Percentiles rank a stretch among this genome's conserved stretches.
Evolutionary conservation across 2,329 filamentous ascomycete species (phyloP).

Genomic region (Nigrospora oryzae): DNA sequence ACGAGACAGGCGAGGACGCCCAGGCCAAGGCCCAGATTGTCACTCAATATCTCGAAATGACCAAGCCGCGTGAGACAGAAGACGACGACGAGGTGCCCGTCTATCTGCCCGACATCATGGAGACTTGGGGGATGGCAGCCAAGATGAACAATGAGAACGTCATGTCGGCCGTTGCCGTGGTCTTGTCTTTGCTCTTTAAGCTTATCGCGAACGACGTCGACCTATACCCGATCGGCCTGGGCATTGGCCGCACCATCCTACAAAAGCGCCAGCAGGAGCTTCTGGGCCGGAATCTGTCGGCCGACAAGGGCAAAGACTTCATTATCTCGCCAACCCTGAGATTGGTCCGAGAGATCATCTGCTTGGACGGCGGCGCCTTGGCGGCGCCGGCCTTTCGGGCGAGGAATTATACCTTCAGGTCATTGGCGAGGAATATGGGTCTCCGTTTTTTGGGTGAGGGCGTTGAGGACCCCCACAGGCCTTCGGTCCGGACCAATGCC

Average conservation of each 20-base stretch:
- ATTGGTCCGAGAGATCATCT: conserved; percentile 76
- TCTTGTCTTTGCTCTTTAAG: conserved; percentile 74
- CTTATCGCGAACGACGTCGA: conserved; percentile 67
- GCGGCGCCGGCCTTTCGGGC: conserved; percentile 71
- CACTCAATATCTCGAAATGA: conserved; percentile 56
- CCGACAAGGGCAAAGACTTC: conserved; percentile 76
- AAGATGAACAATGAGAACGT: conserved; percentile 74
- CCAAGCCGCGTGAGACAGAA: conserved; percentile 36
- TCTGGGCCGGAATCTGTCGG: conserved; percentile 68
- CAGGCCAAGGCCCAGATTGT: conserved; percentile 49
- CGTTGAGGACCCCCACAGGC: conserved; percentile 57
- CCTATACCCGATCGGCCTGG: conserved; percentile 64
- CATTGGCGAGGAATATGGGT: conserved; percentile 71
- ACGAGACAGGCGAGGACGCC: conserved; percentile 37
- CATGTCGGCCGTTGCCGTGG: conserved; percentile 71
- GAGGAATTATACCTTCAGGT: conserved; percentile 70
- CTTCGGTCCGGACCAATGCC: conserved; percentile 76
- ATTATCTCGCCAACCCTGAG: conserved; percentile 83
- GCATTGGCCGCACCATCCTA: conserved; percentile 73
- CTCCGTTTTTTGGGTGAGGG: conserved; percentile 52
- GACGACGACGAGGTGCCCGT: conserved; percentile 49
- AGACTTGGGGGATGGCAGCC: conserved; percentile 79
- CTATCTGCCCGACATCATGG: conserved; percentile 72
- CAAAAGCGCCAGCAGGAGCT: conserved; percentile 75
- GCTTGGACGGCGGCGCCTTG: conserved; percentile 75